These are phyloP conservation scores for Dinochytrium kinnereticum DNA, from an alignment of 371 early-diverging fungal species.

Conservation along the genomic window DNA sequence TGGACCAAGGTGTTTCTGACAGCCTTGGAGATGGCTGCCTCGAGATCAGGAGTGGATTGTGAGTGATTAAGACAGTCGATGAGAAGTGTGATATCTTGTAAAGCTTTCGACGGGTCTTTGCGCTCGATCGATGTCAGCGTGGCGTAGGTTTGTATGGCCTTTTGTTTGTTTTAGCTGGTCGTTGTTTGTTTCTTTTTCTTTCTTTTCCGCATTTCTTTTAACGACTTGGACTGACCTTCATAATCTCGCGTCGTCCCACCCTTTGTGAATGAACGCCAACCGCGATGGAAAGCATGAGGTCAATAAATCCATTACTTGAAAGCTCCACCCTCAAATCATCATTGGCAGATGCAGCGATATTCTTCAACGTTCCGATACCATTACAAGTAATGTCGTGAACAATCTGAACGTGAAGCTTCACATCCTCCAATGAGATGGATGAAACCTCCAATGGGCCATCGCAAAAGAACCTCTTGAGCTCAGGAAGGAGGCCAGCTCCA, in stretches of 20 bases:
- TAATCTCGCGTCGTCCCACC: too few relatives aligned
- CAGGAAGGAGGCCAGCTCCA: background rate
- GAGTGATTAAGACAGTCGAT: background rate
- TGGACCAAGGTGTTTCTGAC: background rate
- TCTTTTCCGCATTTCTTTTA: background rate
- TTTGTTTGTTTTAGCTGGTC: background rate
- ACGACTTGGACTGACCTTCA: too few relatives aligned
- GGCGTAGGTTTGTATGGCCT: conserved; percentile 7
- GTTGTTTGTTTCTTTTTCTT: background rate
- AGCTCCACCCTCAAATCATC: background rate
- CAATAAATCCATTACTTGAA: background rate
- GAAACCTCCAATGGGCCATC: too few relatives aligned
- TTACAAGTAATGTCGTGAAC: too few relatives aligned
- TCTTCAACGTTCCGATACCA: too few relatives aligned
- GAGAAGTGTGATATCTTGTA: background rate
- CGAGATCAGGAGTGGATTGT: background rate
- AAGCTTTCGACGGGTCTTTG: background rate
- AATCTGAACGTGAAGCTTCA: too few relatives aligned
- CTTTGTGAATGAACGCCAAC: too few relatives aligned
- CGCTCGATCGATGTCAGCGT: background rate
- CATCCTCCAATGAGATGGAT: too few relatives aligned
- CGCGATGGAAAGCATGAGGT: background rate
- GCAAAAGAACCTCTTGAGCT: background rate
- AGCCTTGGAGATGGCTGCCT: background rate
- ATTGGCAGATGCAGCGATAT: background rate